These are phyloP conservation scores for Phytophthora constricta DNA, from an alignment of 352 stramenopile genomes.

Conservation along the genomic window DNA sequence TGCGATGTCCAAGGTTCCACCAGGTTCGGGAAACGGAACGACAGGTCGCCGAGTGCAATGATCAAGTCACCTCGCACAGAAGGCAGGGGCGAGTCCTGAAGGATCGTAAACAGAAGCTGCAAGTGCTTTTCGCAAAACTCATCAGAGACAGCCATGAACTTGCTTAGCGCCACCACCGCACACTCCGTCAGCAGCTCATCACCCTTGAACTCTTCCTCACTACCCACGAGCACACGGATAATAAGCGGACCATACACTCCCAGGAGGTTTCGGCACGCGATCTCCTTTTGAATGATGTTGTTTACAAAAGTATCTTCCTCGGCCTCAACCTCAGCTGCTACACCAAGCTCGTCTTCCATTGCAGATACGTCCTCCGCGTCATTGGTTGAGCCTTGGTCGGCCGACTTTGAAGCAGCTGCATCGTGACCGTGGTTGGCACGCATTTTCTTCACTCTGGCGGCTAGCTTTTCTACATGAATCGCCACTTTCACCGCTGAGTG, in stretches of 20 bases:
- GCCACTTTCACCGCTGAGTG: constrained; percentile 95
- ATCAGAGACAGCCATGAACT: constrained; percentile 98
- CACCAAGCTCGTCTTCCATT: constrained; percentile 94
- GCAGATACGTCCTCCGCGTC: constrained; percentile 74
- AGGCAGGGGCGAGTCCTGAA: constrained; percentile 74
- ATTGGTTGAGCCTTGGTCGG: constrained; percentile 30
- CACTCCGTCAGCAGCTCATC: constrained; percentile 91
- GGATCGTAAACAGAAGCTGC: constrained; percentile 94
- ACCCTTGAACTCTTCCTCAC: constrained; percentile 60
- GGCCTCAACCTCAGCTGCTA: constrained; percentile 89
- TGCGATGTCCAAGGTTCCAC: constrained; percentile 98
- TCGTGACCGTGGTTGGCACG: constrained; percentile 82
- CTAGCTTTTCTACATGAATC: constrained; percentile 94
- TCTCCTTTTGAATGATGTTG: constrained; percentile 91
- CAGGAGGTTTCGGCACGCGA: constrained; percentile 93
- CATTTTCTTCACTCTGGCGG: constrained; percentile 83
- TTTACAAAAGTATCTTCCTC: constrained; percentile 94
- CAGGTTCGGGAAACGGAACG: constrained; percentile 98
- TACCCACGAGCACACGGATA: constrained; percentile 81
- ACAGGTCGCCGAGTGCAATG: constrained; percentile 96
- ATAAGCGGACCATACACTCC: constrained; percentile 92
- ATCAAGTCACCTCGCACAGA: constrained; percentile 96
- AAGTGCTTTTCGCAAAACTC: constrained; percentile 96
- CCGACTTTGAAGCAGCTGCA: constrained; percentile 30
- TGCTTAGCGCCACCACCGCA: constrained; percentile 95